Evolutionary conservation across 2,329 filamentous ascomycete genomes (phyloP).

Genomic region (Chalaropsis thielavioides): DNA sequence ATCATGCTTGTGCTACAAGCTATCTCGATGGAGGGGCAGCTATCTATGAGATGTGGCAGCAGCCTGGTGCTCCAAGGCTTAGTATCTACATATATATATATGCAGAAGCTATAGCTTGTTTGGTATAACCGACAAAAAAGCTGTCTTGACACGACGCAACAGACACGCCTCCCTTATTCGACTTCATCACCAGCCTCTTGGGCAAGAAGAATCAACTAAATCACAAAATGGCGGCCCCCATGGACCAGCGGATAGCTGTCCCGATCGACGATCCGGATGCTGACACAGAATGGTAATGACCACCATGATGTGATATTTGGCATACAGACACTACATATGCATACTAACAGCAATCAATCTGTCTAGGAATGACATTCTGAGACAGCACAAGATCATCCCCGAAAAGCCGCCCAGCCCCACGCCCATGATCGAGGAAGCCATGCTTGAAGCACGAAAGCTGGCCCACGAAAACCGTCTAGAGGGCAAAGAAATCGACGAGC

Average conservation of each 20-base stretch:
- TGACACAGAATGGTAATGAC: slow-evolving; percentile 81
- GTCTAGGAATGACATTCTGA: slow-evolving; percentile 88
- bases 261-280: slow-evolving; percentile 91
- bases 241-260: slow-evolving; percentile 55
- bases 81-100: too few relatives aligned
- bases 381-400: slow-evolving; percentile 93
- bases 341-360: background rate
- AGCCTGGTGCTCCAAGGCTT: background rate
- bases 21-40: slow-evolving; percentile 2
- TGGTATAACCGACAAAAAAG: background rate
- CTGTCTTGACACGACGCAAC: background rate
- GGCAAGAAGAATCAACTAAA: background rate
- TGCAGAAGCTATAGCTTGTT: background rate
- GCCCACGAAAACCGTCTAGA: slow-evolving; percentile 88
- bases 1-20: background rate
- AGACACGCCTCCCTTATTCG: background rate
- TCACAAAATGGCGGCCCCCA: slow-evolving; percentile 42
- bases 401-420: slow-evolving; percentile 93
- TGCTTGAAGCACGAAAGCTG: slow-evolving; percentile 65
- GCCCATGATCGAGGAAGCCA: slow-evolving; percentile 87
- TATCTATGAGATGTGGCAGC: background rate
- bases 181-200: background rate
- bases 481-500: slow-evolving; percentile 85
- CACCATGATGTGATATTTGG: background rate
- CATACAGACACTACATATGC: background rate